Percentiles rank a stretch among this genome's conserved stretches.
Evolutionary conservation across 345 rosid genomes (phyloP).

Genomic region (Eucalyptus tenuipes): DNA sequence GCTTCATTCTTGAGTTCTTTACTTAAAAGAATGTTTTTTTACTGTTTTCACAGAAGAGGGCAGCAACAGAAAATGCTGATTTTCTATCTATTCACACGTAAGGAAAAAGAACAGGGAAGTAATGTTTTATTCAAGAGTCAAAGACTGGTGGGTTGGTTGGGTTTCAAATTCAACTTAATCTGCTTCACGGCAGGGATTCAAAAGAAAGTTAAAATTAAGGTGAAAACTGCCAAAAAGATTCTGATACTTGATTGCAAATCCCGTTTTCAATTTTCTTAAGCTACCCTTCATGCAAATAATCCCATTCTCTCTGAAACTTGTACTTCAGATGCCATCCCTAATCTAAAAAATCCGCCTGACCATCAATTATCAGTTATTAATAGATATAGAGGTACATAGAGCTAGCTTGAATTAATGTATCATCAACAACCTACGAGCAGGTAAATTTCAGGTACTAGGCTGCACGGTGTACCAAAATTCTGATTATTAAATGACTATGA

Average conservation of each 20-base stretch:
- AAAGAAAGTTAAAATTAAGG: not conserved
- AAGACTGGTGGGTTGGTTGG: not conserved
- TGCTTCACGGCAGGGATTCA: not conserved
- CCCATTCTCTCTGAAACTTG: not conserved
- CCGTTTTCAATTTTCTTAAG: not conserved
- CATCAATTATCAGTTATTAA: not conserved
- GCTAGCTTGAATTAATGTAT: not conserved
- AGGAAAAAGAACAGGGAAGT: not conserved
- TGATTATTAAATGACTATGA: not conserved
- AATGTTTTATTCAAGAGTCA: not conserved
- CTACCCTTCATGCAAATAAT: not conserved
- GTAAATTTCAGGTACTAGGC: not conserved
- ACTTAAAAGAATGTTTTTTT: not conserved
- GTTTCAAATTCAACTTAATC: not conserved
- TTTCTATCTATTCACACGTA: not conserved
- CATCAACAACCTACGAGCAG: not conserved
- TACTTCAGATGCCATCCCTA: not conserved
- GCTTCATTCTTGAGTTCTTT: not conserved
- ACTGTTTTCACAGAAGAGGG: not conserved
- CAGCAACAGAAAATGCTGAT: not conserved
- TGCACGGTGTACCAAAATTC: not conserved
- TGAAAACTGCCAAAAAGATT: not conserved
- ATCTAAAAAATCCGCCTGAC: not conserved
- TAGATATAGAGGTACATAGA: not conserved
- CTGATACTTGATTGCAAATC: not conserved